Conservation (phyloP, 139 green algal species). For the Chlorella sp. region DNA sequence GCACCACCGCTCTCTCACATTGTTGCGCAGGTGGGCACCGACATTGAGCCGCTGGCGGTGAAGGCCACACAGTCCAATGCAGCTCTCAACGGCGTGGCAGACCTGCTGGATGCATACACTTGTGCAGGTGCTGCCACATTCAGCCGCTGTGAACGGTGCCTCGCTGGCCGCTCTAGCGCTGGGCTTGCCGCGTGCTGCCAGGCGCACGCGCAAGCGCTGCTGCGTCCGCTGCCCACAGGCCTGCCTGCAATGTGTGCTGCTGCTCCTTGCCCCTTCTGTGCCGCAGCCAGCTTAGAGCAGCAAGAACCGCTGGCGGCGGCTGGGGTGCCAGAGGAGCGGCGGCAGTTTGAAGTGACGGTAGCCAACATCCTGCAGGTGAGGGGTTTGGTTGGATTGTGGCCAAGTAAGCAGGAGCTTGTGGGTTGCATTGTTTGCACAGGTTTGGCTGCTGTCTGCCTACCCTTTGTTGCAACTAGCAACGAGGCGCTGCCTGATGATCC, state of each 20-base stretch:
- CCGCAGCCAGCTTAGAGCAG: slow-evolving; percentile 33
- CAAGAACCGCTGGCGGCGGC: slow-evolving; percentile 46
- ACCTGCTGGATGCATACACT: slow-evolving; percentile 28
- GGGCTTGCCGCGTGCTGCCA: no score
- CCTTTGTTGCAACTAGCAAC: no score
- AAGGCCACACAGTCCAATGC: slow-evolving; percentile 71
- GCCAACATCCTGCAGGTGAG: slow-evolving; percentile 86
- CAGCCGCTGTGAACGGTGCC: no score
- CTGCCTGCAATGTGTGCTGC: background rate
- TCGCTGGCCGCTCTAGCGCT: no score
- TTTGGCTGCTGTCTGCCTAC: no score
- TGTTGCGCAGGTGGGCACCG: slow-evolving; percentile 64
- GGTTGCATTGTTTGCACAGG: no score
- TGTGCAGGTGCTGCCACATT: slow-evolving; percentile 39
- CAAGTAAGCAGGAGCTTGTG: no score
- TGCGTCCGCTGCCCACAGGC: background rate
- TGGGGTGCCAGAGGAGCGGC: slow-evolving; percentile 3
- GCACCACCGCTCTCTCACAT: no score
- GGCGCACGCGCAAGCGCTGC: no score
- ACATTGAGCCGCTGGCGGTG: slow-evolving; percentile 81
- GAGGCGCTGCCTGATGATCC: no score
- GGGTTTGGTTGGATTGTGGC: background rate
- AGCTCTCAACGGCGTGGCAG: slow-evolving; percentile 67
- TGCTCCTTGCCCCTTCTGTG: background rate
- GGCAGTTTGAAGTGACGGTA: slow-evolving; percentile 28